Evolutionary conservation across 2,329 filamentous ascomycete species (phyloP).

Genomic region (Lizonia empirigonia): DNA sequence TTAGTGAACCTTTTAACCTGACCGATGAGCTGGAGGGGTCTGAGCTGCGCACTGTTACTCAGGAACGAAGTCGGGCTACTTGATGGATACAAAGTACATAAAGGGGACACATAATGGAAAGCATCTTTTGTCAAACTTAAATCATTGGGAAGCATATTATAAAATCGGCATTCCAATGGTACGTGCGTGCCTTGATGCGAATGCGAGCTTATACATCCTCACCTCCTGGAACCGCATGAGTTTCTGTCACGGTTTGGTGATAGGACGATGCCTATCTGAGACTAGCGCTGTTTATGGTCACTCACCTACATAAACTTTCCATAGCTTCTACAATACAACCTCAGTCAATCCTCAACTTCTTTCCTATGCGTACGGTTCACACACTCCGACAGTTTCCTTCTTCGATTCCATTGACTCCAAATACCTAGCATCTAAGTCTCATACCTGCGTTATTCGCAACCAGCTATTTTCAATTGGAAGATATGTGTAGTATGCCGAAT

Average conservation of each 20-base stretch:
- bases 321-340: no score
- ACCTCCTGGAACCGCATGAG: not conserved
- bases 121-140: not conserved
- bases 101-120: conserved; percentile 14
- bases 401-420: not conserved
- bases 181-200: not conserved
- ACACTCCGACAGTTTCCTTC: no score
- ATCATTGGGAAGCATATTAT: not conserved
- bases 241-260: no score
- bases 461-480: not conserved
- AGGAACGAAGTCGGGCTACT: conserved; percentile 57
- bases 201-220: not conserved
- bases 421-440: not conserved
- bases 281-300: no score
- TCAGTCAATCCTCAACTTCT: no score
- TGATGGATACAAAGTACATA: conserved; percentile 42
- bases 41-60: conserved; percentile 58
- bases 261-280: no score
- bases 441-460: not conserved
- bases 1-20: conserved; percentile 57
- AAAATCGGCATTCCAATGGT: not conserved
- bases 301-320: no score
- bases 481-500: no score
- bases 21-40: conserved; percentile 64
- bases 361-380: no score